Percentiles rank a stretch among this genome's conserved stretches.
Evolutionary conservation across 2,329 filamentous ascomycete species (phyloP).

Genomic region (Ceratocystis destructans): DNA sequence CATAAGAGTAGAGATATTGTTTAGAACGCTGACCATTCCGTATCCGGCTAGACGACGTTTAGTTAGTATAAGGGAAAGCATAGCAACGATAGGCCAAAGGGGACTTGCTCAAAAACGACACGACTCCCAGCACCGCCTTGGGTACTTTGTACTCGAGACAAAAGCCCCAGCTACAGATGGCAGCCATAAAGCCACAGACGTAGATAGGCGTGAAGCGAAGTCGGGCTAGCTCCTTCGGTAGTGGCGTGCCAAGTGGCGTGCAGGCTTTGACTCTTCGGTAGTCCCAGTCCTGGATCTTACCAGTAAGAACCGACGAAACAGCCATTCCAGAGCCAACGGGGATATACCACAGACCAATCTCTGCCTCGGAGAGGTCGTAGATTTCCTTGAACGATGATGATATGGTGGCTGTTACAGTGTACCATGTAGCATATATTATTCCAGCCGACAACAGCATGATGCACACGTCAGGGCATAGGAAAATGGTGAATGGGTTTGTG

Average conservation of each 20-base stretch:
- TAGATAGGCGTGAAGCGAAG: constrained; percentile 23
- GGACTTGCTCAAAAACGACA: constrained; percentile 23
- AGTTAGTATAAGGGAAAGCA: not conserved
- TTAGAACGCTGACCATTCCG: constrained; percentile 25
- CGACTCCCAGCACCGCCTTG: constrained; percentile 22
- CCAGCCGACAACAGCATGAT: constrained; percentile 25
- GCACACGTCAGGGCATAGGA: constrained; percentile 25
- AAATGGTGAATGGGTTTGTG: constrained; percentile 25
- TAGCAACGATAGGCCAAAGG: not conserved
- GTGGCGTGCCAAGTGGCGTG: constrained; percentile 16
- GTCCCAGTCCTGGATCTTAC: constrained; percentile 25
- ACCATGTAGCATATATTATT: constrained; percentile 27
- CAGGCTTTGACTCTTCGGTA: constrained; percentile 22
- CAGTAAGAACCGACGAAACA: constrained; percentile 23
- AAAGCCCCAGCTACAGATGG: constrained; percentile 25
- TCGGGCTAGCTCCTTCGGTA: constrained; percentile 24
- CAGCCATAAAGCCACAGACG: constrained; percentile 22
- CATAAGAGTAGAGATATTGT: constrained; percentile 26
- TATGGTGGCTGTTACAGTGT: constrained; percentile 27
- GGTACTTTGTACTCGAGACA: constrained; percentile 22
- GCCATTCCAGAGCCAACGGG: constrained; percentile 26
- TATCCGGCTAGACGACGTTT: constrained; percentile 22
- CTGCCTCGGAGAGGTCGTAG: constrained; percentile 25
- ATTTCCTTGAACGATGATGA: constrained; percentile 25
- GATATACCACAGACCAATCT: constrained; percentile 26